A percentile compares a stretch with the other conserved stretches of the same genome.
phyloP scores from a whole-genome alignment of 257 asterid genomes.

The Solanum ahanhuiri region DNA sequence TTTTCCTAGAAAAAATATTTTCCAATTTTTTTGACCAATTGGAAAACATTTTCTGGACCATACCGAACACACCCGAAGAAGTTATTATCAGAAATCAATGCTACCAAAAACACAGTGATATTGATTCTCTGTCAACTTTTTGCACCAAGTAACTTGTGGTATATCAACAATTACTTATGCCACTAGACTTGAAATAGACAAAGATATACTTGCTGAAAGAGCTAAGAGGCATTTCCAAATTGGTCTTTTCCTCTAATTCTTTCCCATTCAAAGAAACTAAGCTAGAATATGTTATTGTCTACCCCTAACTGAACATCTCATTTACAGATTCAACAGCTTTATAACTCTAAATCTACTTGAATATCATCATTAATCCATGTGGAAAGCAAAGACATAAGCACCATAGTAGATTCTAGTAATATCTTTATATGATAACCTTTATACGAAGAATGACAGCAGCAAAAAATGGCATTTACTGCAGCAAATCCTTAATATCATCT shows the following conservation, averaged over 20 bases:
- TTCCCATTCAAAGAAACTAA: not conserved
- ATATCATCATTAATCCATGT: not conserved
- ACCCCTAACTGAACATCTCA: not conserved
- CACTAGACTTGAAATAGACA: not conserved
- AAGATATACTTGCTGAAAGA: not conserved
- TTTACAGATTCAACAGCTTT: not conserved
- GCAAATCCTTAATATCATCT: not conserved
- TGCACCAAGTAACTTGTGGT: not conserved
- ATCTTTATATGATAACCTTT: not conserved
- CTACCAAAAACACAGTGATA: not conserved
- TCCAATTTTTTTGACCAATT: not conserved
- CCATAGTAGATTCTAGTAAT: not conserved
- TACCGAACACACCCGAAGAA: not conserved
- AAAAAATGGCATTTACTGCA: not conserved
- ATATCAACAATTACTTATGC: not conserved
- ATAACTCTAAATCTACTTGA: not conserved
- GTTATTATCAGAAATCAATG: not conserved
- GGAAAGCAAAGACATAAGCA: not conserved
- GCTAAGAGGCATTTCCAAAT: not conserved
- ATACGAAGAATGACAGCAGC: not conserved
- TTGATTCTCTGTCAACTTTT: not conserved
- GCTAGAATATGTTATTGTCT: not conserved
- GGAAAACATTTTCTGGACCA: not conserved
- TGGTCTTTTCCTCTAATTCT: not conserved
- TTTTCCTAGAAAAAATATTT: not conserved